Evolutionary conservation across 495 filamentous ascomycete species (phyloP), one percentile per base, ranked within the genome.

Genomic region (Hyphodiscus hymeniophilus): DNA sequence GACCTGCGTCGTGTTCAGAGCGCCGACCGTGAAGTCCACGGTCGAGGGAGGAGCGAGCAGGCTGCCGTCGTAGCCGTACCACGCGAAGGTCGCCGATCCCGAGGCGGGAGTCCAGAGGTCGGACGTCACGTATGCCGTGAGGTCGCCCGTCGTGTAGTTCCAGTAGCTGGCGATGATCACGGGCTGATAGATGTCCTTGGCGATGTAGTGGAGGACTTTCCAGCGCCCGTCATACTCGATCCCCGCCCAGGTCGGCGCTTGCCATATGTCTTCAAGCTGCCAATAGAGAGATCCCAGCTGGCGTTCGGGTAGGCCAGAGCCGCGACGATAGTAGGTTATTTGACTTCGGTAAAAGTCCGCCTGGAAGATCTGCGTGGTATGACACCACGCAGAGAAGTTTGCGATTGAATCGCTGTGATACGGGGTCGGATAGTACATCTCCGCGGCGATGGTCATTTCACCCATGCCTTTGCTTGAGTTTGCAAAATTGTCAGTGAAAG

Each of bases 201-300:
- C 80, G 3, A 85, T 76, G 55, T 88, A 91, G 65, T 82, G 91
- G 3, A 84, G 81, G 2, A 81, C 79, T 63, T 94, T 94, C 34
- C 80, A 84, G 3, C 85, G 70, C 36, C 84, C 69, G 60, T 80
- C 85, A 59, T 88, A 90, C 60, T 92, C 87, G 13, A 81, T 80
- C 31, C 91, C 81, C 0, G 85, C 75, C 84, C 85, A 87, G 1
- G 81, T 87, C 45, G 81, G 87, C 8, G 76, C 80, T 3, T 89
- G 87, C 87, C 87, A 95, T 61, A 86, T 89, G 66, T 95, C 89
- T 50, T 94, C 94, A 31, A 94, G 64, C 62, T 95, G 89, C 89
- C 89, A 95, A 2, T 92, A 80, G 7, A 95, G 66, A 18, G 82
- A 85, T 12, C 89, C 89, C 33, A 84, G 82, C 55, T 89, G 94